Base-by-base conservation (phyloP, 2,329 filamentous ascomycete species). In the Torrubiellomyces zombiae region DNA sequence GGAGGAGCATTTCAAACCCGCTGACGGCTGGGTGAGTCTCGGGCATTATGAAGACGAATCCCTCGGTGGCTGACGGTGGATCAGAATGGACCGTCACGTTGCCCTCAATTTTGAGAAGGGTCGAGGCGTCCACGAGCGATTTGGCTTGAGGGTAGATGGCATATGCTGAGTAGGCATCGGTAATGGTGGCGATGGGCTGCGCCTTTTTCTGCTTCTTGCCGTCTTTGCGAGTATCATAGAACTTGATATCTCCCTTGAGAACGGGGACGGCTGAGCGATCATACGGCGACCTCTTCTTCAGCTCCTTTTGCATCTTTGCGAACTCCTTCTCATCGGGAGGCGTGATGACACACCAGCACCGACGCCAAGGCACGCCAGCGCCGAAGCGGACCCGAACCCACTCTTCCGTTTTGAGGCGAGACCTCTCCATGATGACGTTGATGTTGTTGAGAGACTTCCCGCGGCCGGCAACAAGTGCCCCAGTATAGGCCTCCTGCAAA, bases 31-130 rank as follows among this genome's bases (percentile, higher is more conserved):
- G 76, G 41, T 81, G 82, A 2, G 77, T 69, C 48, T 98, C 89
- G 4, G 89, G 89, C 85, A 98, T 94, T 37, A 95, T 75, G 43
- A 98, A 98, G 4, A 98, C 81, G 40, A 94, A 94, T 0, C 89
- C 89, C 46, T 98, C 89, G 0, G 77, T 78, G 3, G 72, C 71
- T 0, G 76, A 75, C 14, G 81, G 72, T 7, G 79, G 74, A 9
- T 73, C 67, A 1, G 76, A 75, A 51, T 94, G 83, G 19, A 94
- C 80, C 0, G 78, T 83, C 32, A 98, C 82, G 33, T 72, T 71
- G 7, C 85, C 89, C 52, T 98, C 89, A 15, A 98, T 67, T 51
- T 98, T 98, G 34, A 95, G 67, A 31, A 98, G 56, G 0, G 86
- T 94, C 1, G 89, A 95, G 30, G 86, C 80, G 38, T 98, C 85